Percentiles rank a stretch among this genome's conserved stretches.
Conservation (phyloP, 352 stramenopile genomes). For the Phytopythium helicoides region DNA sequence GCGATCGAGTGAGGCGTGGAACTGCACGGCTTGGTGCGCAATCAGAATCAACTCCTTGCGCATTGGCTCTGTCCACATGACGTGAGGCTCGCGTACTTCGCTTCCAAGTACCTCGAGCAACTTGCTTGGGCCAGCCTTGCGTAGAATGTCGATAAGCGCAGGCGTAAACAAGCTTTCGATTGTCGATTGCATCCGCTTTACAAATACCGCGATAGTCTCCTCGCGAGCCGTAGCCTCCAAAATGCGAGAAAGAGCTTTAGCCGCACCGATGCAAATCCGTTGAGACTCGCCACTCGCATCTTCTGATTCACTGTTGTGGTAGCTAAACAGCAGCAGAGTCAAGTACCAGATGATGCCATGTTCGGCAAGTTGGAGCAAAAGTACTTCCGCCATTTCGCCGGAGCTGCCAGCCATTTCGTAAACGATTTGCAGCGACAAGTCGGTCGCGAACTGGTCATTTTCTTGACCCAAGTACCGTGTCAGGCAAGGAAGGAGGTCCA, state of each 20-base stretch:
- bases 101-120: conserved; percentile 71
- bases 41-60: conserved; percentile 70
- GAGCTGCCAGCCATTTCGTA: conserved; percentile 79
- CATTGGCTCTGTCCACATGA: conserved; percentile 88
- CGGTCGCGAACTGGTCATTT: conserved; percentile 62
- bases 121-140: conserved; percentile 50
- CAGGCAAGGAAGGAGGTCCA: conserved; percentile 78
- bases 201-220: conserved; percentile 70
- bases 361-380: conserved; percentile 77
- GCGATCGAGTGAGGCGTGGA: conserved; percentile 57
- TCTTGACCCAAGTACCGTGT: conserved; percentile 73
- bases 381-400: conserved; percentile 78
- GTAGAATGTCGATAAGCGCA: conserved; percentile 72
- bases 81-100: conserved; percentile 75
- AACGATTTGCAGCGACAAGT: conserved; percentile 79
- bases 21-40: conserved; percentile 65
- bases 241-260: conserved; percentile 70
- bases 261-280: conserved; percentile 66
- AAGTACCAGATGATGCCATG: conserved; percentile 85
- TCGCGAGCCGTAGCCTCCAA: conserved; percentile 66
- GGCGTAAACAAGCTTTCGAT: conserved; percentile 83
- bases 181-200: conserved; percentile 79
- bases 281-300: conserved; percentile 43
- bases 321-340: conserved; percentile 74
- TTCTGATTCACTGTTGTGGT: conserved; percentile 26